Evolutionary conservation across 1,284 basidiomycete species (phyloP), one percentile per base, ranked within the genome.

Genomic region (Flammula alnicola): DNA sequence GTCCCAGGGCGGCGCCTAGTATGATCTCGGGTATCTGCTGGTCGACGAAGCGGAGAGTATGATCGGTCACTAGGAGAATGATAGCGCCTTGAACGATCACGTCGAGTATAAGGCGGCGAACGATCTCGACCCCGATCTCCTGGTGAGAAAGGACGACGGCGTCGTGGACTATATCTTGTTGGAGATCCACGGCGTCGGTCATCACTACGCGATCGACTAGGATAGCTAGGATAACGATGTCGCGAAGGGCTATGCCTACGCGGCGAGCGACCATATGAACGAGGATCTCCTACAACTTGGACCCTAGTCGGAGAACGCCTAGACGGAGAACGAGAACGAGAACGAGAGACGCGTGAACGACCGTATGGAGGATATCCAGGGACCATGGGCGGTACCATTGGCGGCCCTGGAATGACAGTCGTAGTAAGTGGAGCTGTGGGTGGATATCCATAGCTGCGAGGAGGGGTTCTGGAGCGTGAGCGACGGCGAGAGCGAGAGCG

Each of bases 311-410:
- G 27, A 30, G 27, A 30, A 12, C 32, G 39, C 30, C 46, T 42
- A 29, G 30, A 38, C 23, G 22, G 22, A 31, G 46, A 47, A 19
- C 19, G 44, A 9, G 59, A 61, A 23, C 48, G 60, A 35, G 61
- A 61, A 37, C 48, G 59, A 47, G 23, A 47, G 12, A 38, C 9
- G 31, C 38, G 12, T 33, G 37, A 17, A 26, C 16, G 40, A 22
- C 19, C 11, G 23, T 39, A 22, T 19, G 42, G 12, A 9, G 40
- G 40, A 22, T 30, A 29, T 23, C 20, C 22, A 16, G 46, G 25
- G 16, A 43, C 26, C 29, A 37, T 29, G 11, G 41, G 41, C 16
- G 12, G 14, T 22, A 35, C 26, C n/a, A 37, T 17, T 26, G 26
- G 27, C 26, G 12, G 44, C 11, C 22, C 22, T 23, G 40, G 36